Evolutionary conservation across 2,329 filamentous ascomycete genomes (phyloP), one percentile per base, ranked within the genome.

Genomic region (Magnaporthales sp.): DNA sequence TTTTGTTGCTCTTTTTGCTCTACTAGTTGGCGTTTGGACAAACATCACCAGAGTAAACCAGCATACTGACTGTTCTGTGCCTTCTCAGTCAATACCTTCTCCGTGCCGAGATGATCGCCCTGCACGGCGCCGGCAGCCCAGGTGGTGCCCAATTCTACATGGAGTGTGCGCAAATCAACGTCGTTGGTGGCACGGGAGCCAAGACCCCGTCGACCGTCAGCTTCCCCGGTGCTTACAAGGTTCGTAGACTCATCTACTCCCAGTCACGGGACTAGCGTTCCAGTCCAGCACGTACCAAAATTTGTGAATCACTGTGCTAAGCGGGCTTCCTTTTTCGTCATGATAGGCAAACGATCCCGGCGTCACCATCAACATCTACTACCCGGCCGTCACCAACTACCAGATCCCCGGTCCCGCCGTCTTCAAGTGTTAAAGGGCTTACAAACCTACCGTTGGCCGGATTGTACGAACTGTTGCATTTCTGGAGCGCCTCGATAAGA

Each of bases 91-190:
- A 85, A 64, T 86, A 86, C 70, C 79, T 86, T 30, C 75, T 87
- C 72, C 79, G 84, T 60, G 80, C 83, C 30, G 84, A 86, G 76
- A 77, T 82, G 32, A 77, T 85, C 58, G 83, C 83, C 7, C 76
- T 86, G 61, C 83, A 86, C 74, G 79, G 80, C 22, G 83, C 83
- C 19, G 73, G 74, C 67, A 72, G 68, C 13, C 67, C 68, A 15
- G 78, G 75, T 65, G 74, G 72, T 19, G 78, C 78, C 0, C 79
- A 81, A 73, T 80, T 80, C 73, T 80, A 80, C 76, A 75, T 76
- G 71, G 77, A 75, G 61, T 80, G 79, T 69, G 77, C 77, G n/a
- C 79, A 80, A 72, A 72, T 80, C 69, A 76, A 74, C 65, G 72
- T 79, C 46, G 74, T 75, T 32, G 79, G 80, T 32, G 74, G 75